Evolutionary conservation across 306 rosid genomes (phyloP), one percentile per base, ranked within the genome.

Genomic region (Cicer cuneatum): DNA sequence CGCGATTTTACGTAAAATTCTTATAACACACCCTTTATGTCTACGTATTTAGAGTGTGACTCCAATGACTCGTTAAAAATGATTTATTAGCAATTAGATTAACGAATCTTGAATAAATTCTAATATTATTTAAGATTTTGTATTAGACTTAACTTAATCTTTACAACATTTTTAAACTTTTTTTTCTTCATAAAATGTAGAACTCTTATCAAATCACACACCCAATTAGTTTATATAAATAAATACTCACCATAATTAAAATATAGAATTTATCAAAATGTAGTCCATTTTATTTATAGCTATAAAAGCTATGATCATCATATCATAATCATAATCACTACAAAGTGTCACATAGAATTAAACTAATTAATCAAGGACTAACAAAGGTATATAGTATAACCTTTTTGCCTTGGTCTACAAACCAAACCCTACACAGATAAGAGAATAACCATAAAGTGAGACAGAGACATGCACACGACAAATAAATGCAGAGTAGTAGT

Each of bases 341-440:
- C 74, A 82, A 52, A 65, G 58, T 47, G 78, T 38, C 19, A 38
- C 39, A 82, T 71, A 53, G 72, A 63, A 53, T 24, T 40, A 68
- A 48, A 65, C 15, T 65, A 63, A 41, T 16, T 65, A 42, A 82
- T 82, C 15, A 73, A 75, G 66, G 73, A 79, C 69, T 73, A 66
- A 82, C 81, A 82, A 80, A 70, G 73, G 35, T 9, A 75, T 53
- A 53, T 75, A 69, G 75, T 45, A 58, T 49, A 59, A 5, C 71
- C 70, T 35, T 59, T 59, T 72, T 40, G 76, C 73, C 64, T 53
- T 48, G 80, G 89, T 79, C 83, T 77, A 77, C 72, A 57, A 65
- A 78, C 75, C 87, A 84, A 86, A 80, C 89, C 90, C 89, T 82
- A 83, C 80, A 18, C 39, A 59, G 71, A 61, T 52, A 11, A 80